A percentile compares a stretch with the other conserved stretches of the same genome.
Conservation (phyloP, 106 monocot genomes). For the Posidonia australis region DNA sequence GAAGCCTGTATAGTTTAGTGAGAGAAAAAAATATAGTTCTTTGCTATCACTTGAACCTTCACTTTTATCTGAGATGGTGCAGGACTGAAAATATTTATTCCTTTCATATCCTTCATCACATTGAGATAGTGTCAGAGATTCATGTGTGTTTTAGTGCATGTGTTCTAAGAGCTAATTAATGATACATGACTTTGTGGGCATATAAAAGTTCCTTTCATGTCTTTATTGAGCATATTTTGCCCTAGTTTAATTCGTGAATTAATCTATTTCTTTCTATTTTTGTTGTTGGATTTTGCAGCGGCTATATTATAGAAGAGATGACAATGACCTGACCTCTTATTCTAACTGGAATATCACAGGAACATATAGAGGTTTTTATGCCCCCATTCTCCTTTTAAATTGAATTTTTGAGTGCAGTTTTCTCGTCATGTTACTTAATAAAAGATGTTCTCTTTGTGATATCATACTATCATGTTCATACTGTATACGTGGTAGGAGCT, state of each 20-base stretch:
- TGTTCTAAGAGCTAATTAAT: not conserved
- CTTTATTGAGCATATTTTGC: not conserved
- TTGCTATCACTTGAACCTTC: too few species aligned
- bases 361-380: conserved; percentile 72
- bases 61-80: too few species aligned
- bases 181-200: not conserved
- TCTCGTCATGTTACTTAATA: not conserved
- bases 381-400: not conserved
- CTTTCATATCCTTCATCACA: not conserved
- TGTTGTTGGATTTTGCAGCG: conserved; percentile 18
- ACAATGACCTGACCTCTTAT: conserved; percentile 41
- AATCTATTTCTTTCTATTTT: not conserved
- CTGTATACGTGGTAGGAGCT: too few species aligned
- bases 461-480: too few species aligned
- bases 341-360: conserved; percentile 84
- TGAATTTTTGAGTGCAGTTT: not conserved
- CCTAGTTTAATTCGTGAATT: not conserved
- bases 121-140: not conserved
- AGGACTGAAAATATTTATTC: too few species aligned
- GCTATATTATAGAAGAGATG: conserved; percentile 56
- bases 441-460: too few species aligned
- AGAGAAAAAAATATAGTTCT: too few species aligned
- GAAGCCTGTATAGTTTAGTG: too few species aligned
- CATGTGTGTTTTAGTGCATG: not conserved
- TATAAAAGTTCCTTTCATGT: not conserved